These are phyloP conservation scores for Cyclostephanos tholiformis DNA, from an alignment of 108 stramenopile genomes.

Conservation along the genomic window DNA sequence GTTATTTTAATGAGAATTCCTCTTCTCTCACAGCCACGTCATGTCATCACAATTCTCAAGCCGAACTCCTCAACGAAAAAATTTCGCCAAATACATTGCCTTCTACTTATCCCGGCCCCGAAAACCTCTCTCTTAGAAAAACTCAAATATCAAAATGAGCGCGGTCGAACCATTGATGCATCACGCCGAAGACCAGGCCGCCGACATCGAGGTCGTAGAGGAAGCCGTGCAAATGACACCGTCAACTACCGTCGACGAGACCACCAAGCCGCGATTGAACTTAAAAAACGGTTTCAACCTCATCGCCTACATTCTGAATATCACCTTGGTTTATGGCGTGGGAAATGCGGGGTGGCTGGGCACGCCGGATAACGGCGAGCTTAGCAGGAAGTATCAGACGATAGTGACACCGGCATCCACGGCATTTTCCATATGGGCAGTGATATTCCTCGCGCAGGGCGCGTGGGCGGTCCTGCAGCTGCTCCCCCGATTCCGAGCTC, in stretches of 20 bases:
- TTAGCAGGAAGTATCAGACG: slow-evolving; percentile 81
- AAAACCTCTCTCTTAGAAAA: too few relatives aligned
- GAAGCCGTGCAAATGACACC: not conserved
- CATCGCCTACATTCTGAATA: slow-evolving; percentile 66
- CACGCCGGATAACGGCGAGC: slow-evolving; percentile 55
- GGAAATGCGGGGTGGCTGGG: slow-evolving; percentile 47
- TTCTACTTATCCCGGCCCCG: too few relatives aligned
- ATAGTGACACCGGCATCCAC: slow-evolving; percentile 71
- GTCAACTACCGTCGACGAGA: not conserved
- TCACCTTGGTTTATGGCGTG: slow-evolving; percentile 62
- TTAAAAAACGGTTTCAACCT: slow-evolving; percentile 67
- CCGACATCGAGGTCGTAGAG: slow-evolving; percentile 1
- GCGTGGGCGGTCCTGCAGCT: slow-evolving; percentile 66
- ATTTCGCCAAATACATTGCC: too few relatives aligned
- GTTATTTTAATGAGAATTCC: too few relatives aligned
- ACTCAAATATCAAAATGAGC: not conserved
- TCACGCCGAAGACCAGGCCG: not conserved
- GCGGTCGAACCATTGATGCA: not conserved
- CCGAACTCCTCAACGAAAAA: too few relatives aligned
- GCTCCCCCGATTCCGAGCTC: slow-evolving; percentile 38
- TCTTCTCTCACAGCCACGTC: too few relatives aligned
- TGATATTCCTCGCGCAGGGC: slow-evolving; percentile 71
- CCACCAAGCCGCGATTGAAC: slow-evolving; percentile 30
- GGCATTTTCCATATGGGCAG: slow-evolving; percentile 84
- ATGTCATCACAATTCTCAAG: too few relatives aligned